A percentile compares a stretch with the other conserved stretches of the same genome.
These are phyloP conservation scores for Senna siamea DNA, from an alignment of 306 rosid species.

Conservation along the genomic window DNA sequence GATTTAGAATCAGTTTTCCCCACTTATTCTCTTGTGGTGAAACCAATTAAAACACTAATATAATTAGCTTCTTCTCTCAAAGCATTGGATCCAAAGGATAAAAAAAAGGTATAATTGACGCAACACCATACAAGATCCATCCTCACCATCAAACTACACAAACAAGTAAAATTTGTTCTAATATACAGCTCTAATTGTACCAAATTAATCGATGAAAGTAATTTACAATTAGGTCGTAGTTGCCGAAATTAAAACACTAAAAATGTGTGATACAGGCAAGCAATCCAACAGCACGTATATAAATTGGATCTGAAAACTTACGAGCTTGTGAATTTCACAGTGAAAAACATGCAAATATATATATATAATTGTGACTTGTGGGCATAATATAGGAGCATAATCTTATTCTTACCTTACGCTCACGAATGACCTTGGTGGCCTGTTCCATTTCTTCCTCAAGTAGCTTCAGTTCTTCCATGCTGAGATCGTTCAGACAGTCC, in stretches of 20 bases:
- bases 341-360: neutral
- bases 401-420: conserved; percentile 61
- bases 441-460: conserved; percentile 72
- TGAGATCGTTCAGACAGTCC: conserved; percentile 62
- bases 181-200: no score
- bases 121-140: neutral
- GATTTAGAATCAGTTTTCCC: neutral
- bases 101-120: no score
- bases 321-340: neutral
- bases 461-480: conserved; percentile 54
- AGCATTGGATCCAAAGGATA: neutral
- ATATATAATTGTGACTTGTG: neutral
- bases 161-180: no score
- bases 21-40: neutral
- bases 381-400: neutral
- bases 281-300: neutral
- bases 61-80: neutral
- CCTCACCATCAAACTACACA: neutral
- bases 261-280: neutral
- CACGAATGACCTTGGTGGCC: conserved; percentile 61
- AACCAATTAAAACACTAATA: neutral
- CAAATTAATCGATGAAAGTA: no score
- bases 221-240: no score
- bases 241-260: neutral
- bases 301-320: neutral